phyloP scores from a whole-genome alignment of 139 green algal genomes.

The Coelastrella sp. region DNA sequence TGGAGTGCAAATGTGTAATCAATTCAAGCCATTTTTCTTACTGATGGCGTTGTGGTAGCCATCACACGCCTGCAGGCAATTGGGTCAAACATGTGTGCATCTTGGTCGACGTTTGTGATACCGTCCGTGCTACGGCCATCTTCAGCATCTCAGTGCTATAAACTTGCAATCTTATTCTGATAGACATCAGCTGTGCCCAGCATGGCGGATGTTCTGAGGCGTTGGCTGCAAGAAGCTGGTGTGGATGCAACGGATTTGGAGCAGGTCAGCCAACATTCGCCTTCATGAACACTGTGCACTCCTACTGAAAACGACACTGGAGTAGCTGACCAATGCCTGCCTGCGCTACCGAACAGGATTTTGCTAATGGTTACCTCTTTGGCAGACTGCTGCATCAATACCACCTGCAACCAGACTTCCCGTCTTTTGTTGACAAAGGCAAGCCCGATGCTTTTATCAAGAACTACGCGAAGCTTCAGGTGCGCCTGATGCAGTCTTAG shows the following conservation, averaged over 20 bases:
- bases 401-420: slow-evolving; percentile 79
- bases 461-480: slow-evolving; percentile 82
- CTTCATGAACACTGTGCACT: not conserved
- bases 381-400: slow-evolving; percentile 68
- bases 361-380: slow-evolving; percentile 76
- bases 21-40: no score
- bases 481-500: slow-evolving; percentile 10
- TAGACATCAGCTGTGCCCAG: not conserved
- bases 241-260: slow-evolving; percentile 51
- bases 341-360: slow-evolving; percentile 60
- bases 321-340: not conserved
- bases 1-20: not conserved
- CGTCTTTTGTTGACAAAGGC: slow-evolving; percentile 63
- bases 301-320: no score
- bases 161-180: no score
- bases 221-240: slow-evolving; percentile 52
- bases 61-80: no score
- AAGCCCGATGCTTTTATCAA: slow-evolving; percentile 76
- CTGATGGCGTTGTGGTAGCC: no score
- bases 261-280: slow-evolving; percentile 32
- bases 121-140: no score
- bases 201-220: slow-evolving; percentile 56
- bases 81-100: no score
- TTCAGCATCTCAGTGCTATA: no score
- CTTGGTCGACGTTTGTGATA: no score